A percentile compares a stretch with the other conserved stretches of the same genome.
Evolutionary conservation across 2,329 filamentous ascomycete genomes (phyloP).

Genomic region (Trichoderma polysporum): DNA sequence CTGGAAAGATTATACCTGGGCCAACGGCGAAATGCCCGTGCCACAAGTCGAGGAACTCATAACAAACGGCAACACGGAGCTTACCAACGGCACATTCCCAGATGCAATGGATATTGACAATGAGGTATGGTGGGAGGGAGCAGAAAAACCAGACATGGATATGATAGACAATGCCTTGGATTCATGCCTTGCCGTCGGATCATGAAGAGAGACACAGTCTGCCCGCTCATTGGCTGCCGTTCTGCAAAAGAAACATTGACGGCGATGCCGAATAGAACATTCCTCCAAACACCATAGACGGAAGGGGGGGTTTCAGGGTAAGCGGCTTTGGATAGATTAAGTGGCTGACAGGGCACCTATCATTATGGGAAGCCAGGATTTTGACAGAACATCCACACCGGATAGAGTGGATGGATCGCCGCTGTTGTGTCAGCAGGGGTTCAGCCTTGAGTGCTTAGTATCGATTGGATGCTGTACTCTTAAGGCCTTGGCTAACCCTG

Average conservation of each 20-base stretch:
- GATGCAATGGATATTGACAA: conserved; percentile 62
- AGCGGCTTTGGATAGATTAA: conserved; percentile 20
- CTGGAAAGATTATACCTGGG: conserved; percentile 59
- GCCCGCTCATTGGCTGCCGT: background rate
- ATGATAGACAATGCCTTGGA: conserved; percentile 58
- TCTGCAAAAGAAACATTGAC: background rate
- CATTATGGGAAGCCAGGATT: background rate
- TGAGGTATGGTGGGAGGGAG: conserved; percentile 63
- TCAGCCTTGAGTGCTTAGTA: background rate
- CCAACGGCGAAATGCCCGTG: conserved; percentile 40
- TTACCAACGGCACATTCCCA: conserved; percentile 48
- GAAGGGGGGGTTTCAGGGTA: background rate
- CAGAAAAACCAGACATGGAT: conserved; percentile 50
- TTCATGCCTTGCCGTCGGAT: conserved; percentile 52
- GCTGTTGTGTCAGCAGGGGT: background rate
- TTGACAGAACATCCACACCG: conserved; percentile 7
- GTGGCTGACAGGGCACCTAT: conserved; percentile 9
- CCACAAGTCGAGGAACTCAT: conserved; percentile 31
- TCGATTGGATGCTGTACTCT: background rate
- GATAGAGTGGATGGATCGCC: conserved; percentile 17
- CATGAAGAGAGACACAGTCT: conserved; percentile 24
- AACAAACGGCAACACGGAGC: conserved; percentile 39
- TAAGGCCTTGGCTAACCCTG: background rate
- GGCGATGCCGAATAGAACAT: conserved; percentile 5
- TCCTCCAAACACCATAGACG: conserved; percentile 4